Evolutionary conservation across 148 eudicot genomes (phyloP).

Genomic region (Arbutus unedo): DNA sequence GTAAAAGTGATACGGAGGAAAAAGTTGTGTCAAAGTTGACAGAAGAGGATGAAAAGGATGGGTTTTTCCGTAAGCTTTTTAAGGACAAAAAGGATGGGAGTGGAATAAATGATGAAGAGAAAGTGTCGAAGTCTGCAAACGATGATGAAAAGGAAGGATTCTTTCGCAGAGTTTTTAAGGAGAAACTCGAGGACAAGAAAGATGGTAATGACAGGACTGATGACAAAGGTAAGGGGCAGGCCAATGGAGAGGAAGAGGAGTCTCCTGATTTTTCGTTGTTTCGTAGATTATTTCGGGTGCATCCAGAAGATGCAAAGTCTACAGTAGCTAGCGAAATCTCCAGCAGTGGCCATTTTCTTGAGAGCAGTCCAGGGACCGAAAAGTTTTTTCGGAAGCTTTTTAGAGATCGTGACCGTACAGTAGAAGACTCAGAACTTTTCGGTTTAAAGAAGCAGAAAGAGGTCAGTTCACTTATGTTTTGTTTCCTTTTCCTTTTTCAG

Average conservation of each 20-base stretch:
- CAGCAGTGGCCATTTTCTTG: conserved; percentile 47
- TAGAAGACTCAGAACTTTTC: conserved; percentile 88
- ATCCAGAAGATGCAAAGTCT: conserved; percentile 72
- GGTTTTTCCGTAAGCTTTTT: conserved; percentile 59
- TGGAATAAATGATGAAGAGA: conserved; percentile 51
- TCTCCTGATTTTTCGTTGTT: conserved; percentile 75
- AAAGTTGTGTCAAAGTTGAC: conserved; percentile 47
- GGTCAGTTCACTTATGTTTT: conserved; percentile 47
- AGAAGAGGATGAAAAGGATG: conserved; percentile 67
- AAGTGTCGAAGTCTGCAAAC: conserved; percentile 40
- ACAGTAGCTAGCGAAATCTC: conserved; percentile 31
- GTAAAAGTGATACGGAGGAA: conserved; percentile 71
- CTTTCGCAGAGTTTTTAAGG: conserved; percentile 82
- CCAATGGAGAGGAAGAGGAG: conserved; percentile 73
- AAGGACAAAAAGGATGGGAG: conserved; percentile 79
- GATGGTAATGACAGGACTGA: conserved; percentile 40
- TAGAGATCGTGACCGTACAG: conserved; percentile 89
- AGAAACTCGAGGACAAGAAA: conserved; percentile 79
- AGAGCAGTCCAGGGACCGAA: conserved; percentile 97
- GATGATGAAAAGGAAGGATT: conserved; percentile 86
- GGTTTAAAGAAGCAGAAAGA: conserved; percentile 64
- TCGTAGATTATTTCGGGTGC: conserved; percentile 74
- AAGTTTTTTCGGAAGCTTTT: conserved; percentile 88
- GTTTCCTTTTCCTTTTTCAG: conserved; percentile 3
- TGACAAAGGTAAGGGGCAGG: conserved; percentile 59